phyloP scores from a whole-genome alignment of 441 rosid genomes.

The Erodium trifolium region DNA sequence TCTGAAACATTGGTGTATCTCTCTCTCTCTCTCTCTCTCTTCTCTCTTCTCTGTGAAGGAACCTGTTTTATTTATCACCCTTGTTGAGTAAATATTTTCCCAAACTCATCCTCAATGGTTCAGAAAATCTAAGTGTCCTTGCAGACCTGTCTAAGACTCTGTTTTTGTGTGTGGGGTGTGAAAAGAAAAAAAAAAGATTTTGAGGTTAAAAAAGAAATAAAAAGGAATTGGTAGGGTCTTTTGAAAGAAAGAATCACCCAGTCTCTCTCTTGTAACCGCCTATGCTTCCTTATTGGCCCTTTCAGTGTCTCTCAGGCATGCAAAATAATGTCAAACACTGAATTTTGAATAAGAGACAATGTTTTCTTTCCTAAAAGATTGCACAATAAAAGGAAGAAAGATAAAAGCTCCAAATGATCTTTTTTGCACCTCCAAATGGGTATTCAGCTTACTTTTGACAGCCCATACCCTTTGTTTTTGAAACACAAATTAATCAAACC shows the following conservation, averaged over 20 bases:
- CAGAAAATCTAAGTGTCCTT: constrained; percentile 46
- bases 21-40: constrained; percentile 19
- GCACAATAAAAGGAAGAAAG: too few species aligned
- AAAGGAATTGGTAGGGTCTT: constrained; percentile 32
- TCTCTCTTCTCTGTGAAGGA: constrained; percentile 58
- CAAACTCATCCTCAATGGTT: constrained; percentile 22
- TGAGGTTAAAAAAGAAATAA: background rate
- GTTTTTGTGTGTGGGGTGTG: constrained; percentile 24
- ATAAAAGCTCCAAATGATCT: constrained; percentile 10
- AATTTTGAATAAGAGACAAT: constrained; percentile 23
- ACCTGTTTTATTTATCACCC: constrained; percentile 35
- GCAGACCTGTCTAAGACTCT: constrained; percentile 34
- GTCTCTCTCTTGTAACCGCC: constrained; percentile 62
- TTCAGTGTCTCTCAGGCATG: constrained; percentile 30
- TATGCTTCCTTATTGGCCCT: constrained; percentile 62
- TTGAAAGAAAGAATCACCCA: constrained; percentile 41
- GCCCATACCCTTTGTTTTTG: constrained; percentile 7
- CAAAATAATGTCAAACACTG: too few species aligned
- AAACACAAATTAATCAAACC: background rate
- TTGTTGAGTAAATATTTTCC: constrained; percentile 21
- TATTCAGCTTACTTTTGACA: constrained; percentile 18
- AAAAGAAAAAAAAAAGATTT: constrained; percentile 16
- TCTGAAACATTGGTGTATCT: constrained; percentile 28
- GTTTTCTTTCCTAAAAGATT: constrained; percentile 19
- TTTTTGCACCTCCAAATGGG: constrained; percentile 2